These are phyloP conservation scores for Calocera cornea DNA, from an alignment of 768 basidiomycete species.

Conservation along the genomic window DNA sequence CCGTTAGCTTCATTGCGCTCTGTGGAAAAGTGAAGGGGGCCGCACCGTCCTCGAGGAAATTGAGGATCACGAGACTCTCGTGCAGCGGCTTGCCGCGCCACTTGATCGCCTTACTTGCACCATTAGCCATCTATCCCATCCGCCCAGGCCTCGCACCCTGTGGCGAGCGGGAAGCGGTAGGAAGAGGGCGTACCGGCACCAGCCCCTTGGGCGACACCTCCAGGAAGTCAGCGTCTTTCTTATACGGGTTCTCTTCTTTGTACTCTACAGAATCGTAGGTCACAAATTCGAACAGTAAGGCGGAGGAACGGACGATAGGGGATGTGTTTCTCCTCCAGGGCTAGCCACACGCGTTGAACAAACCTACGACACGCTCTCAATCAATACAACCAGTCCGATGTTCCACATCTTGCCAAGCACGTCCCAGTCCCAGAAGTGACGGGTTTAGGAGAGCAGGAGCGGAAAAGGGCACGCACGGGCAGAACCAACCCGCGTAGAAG, in stretches of 20 bases:
- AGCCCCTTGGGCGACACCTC: constrained; percentile 71
- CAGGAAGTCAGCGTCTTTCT: constrained; percentile 65
- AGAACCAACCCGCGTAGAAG: constrained; percentile 62
- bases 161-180: too few species aligned
- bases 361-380: too few species aligned
- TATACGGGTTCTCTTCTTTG: constrained; percentile 70
- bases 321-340: constrained; percentile 53
- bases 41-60: constrained; percentile 54
- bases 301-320: constrained; percentile 47
- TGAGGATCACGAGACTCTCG: constrained; percentile 68
- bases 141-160: too few species aligned
- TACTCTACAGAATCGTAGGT: not conserved
- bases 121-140: too few species aligned
- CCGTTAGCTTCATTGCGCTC: not conserved
- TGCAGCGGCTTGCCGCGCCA: constrained; percentile 46
- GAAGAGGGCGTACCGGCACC: too few species aligned
- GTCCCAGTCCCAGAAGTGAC: too few species aligned
- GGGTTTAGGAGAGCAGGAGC: too few species aligned
- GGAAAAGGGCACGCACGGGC: constrained; percentile 74
- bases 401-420: too few species aligned
- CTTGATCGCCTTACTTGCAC: too few species aligned
- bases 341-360: constrained; percentile 68
- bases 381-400: too few species aligned
- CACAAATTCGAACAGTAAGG: too few species aligned
- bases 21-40: constrained; percentile 25